A percentile compares a stretch with the other conserved stretches of the same genome.
phyloP scores from a whole-genome alignment of 2,329 filamentous ascomycete genomes.

The Colletotrichum higginsianum region DNA sequence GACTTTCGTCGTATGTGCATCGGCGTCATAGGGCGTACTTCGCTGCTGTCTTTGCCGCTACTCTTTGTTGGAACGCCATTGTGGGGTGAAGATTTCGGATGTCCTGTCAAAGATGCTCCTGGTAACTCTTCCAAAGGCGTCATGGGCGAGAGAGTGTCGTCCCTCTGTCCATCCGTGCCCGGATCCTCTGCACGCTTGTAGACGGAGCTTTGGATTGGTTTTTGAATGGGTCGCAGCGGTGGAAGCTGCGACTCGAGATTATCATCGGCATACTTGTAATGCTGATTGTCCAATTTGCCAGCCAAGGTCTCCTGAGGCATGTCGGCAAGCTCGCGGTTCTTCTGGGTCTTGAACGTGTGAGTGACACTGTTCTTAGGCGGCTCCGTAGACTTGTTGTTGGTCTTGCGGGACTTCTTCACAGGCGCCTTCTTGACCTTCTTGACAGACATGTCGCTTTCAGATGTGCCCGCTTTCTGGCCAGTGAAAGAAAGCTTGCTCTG shows the following conservation, averaged over 20 bases:
- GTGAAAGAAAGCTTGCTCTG: constrained; percentile 67
- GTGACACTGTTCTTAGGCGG: constrained; percentile 57
- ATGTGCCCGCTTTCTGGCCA: constrained; percentile 40
- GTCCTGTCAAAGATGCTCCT: constrained; percentile 31
- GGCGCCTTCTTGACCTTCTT: constrained; percentile 49
- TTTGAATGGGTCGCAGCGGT: constrained; percentile 46
- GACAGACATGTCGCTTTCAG: constrained; percentile 44
- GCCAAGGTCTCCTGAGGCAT: constrained; percentile 48
- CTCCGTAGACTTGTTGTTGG: constrained; percentile 53
- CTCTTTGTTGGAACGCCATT: constrained; percentile 7
- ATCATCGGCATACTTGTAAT: constrained; percentile 44
- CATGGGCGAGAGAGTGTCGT: neutral
- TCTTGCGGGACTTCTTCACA: constrained; percentile 52
- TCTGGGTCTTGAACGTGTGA: constrained; percentile 62
- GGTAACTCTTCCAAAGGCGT: constrained; percentile 10
- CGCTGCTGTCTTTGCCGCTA: constrained; percentile 21
- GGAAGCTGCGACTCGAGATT: constrained; percentile 45
- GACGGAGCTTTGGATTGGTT: constrained; percentile 42
- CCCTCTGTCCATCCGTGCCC: neutral
- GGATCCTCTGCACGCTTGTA: constrained; percentile 34
- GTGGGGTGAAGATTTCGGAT: constrained; percentile 38
- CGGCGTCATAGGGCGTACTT: constrained; percentile 34
- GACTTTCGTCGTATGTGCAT: constrained; percentile 32
- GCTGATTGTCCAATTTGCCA: constrained; percentile 42
- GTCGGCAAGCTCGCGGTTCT: constrained; percentile 50